These are phyloP conservation scores for Zygosaccharomyces sapae DNA, from an alignment of 1,139 yeast genomes.

Conservation along the genomic window DNA sequence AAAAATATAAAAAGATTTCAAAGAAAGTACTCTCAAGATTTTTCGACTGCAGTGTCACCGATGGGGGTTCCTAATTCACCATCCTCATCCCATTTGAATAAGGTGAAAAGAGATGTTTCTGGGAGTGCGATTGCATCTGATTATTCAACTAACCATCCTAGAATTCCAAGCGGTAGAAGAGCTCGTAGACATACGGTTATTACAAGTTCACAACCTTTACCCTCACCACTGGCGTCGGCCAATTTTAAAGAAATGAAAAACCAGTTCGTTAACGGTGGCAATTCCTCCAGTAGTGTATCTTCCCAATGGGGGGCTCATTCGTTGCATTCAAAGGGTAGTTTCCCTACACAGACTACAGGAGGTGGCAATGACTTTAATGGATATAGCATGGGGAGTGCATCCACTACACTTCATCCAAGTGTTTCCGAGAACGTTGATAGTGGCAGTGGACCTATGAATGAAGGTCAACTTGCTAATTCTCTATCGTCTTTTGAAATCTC, in stretches of 20 bases:
- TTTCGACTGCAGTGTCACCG: slow-evolving; percentile 13
- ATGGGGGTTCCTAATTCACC: slow-evolving; percentile 9
- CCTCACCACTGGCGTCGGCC: slow-evolving; percentile 62
- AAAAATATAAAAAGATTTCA: slow-evolving; percentile 42
- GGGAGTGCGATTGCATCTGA: slow-evolving; percentile 12
- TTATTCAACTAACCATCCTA: slow-evolving; percentile 6
- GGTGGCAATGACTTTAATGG: slow-evolving; percentile 7
- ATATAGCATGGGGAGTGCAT: slow-evolving; percentile 2
- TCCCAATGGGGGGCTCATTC: slow-evolving; percentile 17
- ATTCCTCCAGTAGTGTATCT: slow-evolving; percentile 14
- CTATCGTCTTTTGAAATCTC: slow-evolving; percentile 34
- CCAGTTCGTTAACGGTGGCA: slow-evolving; percentile 26
- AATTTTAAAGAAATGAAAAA: slow-evolving; percentile 36
- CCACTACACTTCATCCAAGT: neutral
- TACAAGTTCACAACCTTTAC: slow-evolving; percentile 86
- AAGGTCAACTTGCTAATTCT: slow-evolving; percentile 27
- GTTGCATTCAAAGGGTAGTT: slow-evolving; percentile 12
- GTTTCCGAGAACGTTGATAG: slow-evolving; percentile 5
- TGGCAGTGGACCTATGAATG: slow-evolving; percentile 8
- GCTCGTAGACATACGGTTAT: slow-evolving; percentile 72
- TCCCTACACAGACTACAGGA: slow-evolving; percentile 2
- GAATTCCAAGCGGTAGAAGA: slow-evolving; percentile 39
- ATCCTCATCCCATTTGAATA: slow-evolving; percentile 4
- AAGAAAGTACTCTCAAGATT: slow-evolving; percentile 30
- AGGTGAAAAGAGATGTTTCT: neutral